A percentile compares a stretch with the other conserved stretches of the same genome.
These are phyloP conservation scores for Tetracladium marchalianum DNA, from an alignment of 495 filamentous ascomycete genomes.

Conservation along the genomic window DNA sequence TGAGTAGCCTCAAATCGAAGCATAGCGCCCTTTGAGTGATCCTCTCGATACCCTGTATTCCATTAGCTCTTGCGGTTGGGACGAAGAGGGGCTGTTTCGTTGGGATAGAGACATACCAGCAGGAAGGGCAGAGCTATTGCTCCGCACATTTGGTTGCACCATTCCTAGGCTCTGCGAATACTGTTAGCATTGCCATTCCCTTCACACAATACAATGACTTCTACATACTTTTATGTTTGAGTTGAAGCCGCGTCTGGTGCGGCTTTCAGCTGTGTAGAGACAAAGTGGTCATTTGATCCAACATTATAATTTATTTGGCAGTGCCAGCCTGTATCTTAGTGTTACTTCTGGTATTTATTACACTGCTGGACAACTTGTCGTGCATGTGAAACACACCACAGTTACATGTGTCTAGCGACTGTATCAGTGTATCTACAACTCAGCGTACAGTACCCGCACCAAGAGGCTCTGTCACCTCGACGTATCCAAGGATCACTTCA, in stretches of 20 bases:
- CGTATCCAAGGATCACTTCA: too few species aligned
- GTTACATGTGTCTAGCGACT: too few species aligned
- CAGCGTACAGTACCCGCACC: too few species aligned
- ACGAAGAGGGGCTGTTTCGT: conserved; percentile 9
- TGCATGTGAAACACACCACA: too few species aligned
- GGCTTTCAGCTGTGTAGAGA: too few species aligned
- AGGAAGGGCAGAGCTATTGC: conserved; percentile 49
- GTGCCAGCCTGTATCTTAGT: too few species aligned
- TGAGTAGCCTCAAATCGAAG: conserved; percentile 93
- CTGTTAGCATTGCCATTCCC: background rate
- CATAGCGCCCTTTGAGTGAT: conserved; percentile 83
- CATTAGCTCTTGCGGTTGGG: conserved; percentile 8
- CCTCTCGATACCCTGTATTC: conserved; percentile 74
- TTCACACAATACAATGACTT: conserved; percentile 1
- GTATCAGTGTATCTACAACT: too few species aligned
- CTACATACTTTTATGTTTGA: conserved; percentile 24
- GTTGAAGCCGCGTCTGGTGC: conserved; percentile 24
- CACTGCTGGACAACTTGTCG: too few species aligned
- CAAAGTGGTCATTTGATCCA: too few species aligned
- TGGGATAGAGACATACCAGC: conserved; percentile 25
- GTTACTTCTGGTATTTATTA: too few species aligned
- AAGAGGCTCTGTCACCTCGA: too few species aligned
- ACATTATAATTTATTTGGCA: too few species aligned
- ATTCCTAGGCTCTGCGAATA: conserved; percentile 8
- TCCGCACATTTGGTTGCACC: conserved; percentile 35